Base-by-base conservation (phyloP, 345 rosid species). In the Pugionium cornutum region DNA sequence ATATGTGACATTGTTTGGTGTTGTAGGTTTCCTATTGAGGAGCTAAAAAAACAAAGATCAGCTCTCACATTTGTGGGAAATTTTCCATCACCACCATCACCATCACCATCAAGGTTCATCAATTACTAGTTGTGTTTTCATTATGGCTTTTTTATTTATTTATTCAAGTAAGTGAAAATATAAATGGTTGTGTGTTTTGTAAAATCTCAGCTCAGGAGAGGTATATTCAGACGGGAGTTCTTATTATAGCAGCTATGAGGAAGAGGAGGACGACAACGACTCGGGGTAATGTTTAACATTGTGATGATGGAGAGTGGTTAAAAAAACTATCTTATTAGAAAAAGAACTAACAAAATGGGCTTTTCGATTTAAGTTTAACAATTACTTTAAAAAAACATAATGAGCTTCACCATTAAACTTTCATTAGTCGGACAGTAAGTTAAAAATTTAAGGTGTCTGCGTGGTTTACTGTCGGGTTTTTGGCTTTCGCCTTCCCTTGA, bases 11-110 rank as follows among this genome's bases (percentile, higher is more conserved):
- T 11, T 45, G 57, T 43, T 73, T 35, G 50, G 6, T 65, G 59
- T 69, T 76, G 59, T 81, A 91, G 96, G 37, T 76, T 89, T 74
- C 92, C 90, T 73, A 30, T 84, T 35, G 83, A 81, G 75, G 79
- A 87, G 81, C 84, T 91, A 25, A 67, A 26, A 46, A 86, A 85
- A 70, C 82, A 76, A 72, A 85, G 95, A 74, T 77, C 92, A 29
- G 75, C 78, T 33, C 60, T 91, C 56, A 86, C 83, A 68, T 66
- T 91, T 68, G 81, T 87, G 37, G 92, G 95, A 5, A 81, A 76
- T 41, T 86, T 91, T 62, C 87, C 86, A 54, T 7, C 68, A 62
- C 34, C 33, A 9, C 1, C 72, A 48, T 4, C 61, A 43, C 8
- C 4, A 4, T 26, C 40, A 11, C 42, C 68, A 34, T 55, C 65